These are phyloP conservation scores for Hypoxylon sp. DNA, from an alignment of 2,329 filamentous ascomycete genomes.

Conservation along the genomic window DNA sequence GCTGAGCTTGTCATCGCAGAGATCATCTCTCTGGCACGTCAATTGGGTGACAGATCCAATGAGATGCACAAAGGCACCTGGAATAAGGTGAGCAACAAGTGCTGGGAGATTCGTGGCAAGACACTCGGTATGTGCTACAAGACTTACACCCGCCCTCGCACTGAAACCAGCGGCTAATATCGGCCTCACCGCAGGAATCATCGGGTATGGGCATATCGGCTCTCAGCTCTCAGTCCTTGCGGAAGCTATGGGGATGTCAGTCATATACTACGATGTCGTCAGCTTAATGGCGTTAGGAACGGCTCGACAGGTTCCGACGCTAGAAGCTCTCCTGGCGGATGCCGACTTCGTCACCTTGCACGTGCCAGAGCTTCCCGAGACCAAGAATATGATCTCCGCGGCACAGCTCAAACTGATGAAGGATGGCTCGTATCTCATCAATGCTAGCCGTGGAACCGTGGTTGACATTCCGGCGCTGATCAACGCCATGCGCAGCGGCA, in stretches of 20 bases:
- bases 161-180: constrained; percentile 24
- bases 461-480: constrained; percentile 95
- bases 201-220: constrained; percentile 98
- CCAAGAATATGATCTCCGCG: constrained; percentile 89
- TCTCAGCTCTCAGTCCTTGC: constrained; percentile 95
- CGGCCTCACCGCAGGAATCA: constrained; percentile 73
- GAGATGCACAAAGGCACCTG: constrained; percentile 95
- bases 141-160: constrained; percentile 3
- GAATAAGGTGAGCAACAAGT: constrained; percentile 97
- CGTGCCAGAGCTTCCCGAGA: constrained; percentile 94
- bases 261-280: constrained; percentile 96
- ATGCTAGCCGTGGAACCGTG: constrained; percentile 92
- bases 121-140: constrained; percentile 76
- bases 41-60: constrained; percentile 91
- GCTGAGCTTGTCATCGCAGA: constrained; percentile 96
- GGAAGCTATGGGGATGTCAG: constrained; percentile 97
- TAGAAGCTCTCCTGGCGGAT: constrained; percentile 81
- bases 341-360: constrained; percentile 96
- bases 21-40: constrained; percentile 91
- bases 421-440: constrained; percentile 92
- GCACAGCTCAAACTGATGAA: constrained; percentile 90
- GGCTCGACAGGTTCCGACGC: constrained; percentile 82
- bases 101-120: constrained; percentile 99
- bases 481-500: constrained; percentile 86
- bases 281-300: constrained; percentile 96